Evolutionary conservation across 352 stramenopile genomes (phyloP).

Genomic region (Pythium biforme): DNA sequence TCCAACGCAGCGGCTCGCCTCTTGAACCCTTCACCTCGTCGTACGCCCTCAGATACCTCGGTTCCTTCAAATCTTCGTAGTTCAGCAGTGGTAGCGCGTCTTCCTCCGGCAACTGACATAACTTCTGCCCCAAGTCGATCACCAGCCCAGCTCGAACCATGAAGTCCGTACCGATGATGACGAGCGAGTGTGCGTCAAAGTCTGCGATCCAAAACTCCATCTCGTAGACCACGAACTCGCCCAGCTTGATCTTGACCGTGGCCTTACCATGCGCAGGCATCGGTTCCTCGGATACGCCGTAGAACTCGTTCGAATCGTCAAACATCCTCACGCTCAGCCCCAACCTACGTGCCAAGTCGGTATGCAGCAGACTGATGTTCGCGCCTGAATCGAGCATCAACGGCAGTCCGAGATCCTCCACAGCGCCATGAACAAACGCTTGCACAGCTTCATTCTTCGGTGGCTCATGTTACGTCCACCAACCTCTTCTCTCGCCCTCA

Average conservation of each 20-base stretch:
- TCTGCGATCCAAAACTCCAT: slow-evolving; percentile 22
- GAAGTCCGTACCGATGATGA: slow-evolving; percentile 22
- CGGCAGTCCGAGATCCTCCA: slow-evolving; percentile 1
- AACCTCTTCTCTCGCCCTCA: slow-evolving; percentile 5
- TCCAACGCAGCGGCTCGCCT: not conserved
- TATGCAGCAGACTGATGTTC: slow-evolving; percentile 19
- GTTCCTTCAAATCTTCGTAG: not conserved
- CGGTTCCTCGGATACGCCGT: slow-evolving; percentile 12
- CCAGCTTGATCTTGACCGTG: slow-evolving; percentile 14
- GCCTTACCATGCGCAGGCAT: slow-evolving; percentile 5
- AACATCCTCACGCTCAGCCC: slow-evolving; percentile 17
- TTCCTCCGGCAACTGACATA: slow-evolving; percentile 1
- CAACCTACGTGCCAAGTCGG: slow-evolving; percentile 20
- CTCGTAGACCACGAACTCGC: slow-evolving; percentile 7
- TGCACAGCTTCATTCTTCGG: slow-evolving; percentile 4
- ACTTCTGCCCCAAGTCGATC: not conserved
- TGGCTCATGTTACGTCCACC: slow-evolving; percentile 13
- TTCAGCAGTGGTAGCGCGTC: not conserved
- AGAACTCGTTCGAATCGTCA: slow-evolving; percentile 3
- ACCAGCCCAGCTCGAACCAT: slow-evolving; percentile 16
- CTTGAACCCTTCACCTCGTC: not conserved
- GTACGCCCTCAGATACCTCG: not conserved
- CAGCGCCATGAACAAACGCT: slow-evolving; percentile 14
- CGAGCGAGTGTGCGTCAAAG: slow-evolving; percentile 19
- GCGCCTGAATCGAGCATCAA: slow-evolving; percentile 20